Base-by-base conservation (phyloP, 2,329 filamentous ascomycete genomes). In the Leptoxyphium fumago region DNA sequence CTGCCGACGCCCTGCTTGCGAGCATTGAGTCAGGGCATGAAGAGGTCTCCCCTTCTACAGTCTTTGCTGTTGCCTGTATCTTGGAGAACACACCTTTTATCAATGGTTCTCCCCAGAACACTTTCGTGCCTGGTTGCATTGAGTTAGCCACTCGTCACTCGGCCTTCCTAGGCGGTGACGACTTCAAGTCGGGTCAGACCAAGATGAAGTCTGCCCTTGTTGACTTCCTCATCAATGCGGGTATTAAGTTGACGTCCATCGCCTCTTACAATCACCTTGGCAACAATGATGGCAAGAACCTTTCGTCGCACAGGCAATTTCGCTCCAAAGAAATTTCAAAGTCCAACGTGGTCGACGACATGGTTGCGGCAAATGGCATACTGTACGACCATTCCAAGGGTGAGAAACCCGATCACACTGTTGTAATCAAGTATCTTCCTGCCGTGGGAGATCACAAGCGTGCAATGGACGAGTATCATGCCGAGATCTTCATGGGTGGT, bases 391-490 rank as follows among this genome's bases (percentile, higher is more conserved):
- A 84, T 58, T 87, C 81, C 55, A 36, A 36, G 32, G 15, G 15
- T 15, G 91, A 98, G 71, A 88, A 96, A 66, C 91, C 91, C 2
- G 88, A 98, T 64, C 91, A 98, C 72, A 93, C 85, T 47, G 91
- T 98, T 47, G 91, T 98, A 56, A 98, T 98, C 79, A 98, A 98
- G 78, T 98, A 98, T 74, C 94, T 98, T 88, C 91, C 91, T 30
- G 86, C 88, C 50, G 91, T 98, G 41, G 91, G 91, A 50, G 91
- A 98, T 70, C 93, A 95, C 77, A 98, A 98, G 79, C 87, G 91
- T 62, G 91, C 91, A 44, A 75, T 98, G 44, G 91, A 98, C 60
- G 91, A 98, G 74, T 98, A 98, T 77, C 95, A 95, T 56, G 91
- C 87, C 45, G 89, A 98, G 74, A 96, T 98, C 68, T 98, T 98